Evolutionary conservation across 2,329 filamentous ascomycete genomes (phyloP).

Genomic region (Chalaropsis thielavioides): DNA sequence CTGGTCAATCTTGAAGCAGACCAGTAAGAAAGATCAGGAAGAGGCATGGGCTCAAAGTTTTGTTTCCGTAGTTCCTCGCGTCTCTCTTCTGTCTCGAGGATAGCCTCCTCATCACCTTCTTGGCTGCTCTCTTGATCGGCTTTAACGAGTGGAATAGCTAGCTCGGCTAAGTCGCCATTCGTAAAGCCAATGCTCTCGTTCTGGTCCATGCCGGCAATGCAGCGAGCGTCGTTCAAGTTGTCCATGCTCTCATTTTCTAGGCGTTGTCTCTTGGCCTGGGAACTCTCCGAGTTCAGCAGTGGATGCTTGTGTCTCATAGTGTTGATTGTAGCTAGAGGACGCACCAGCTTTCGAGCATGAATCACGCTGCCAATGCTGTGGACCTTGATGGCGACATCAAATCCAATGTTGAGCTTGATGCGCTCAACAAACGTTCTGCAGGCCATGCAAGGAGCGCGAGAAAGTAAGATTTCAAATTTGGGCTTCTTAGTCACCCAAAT

Average conservation of each 20-base stretch:
- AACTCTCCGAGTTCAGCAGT: neutral
- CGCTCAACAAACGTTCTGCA: slow-evolving; percentile 14
- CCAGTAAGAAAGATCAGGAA: neutral
- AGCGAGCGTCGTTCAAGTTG: neutral
- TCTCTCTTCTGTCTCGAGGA: slow-evolving; percentile 1
- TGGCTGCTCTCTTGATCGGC: neutral
- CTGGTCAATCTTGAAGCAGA: neutral
- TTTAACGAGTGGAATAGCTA: neutral
- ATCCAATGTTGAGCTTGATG: neutral
- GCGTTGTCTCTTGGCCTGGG: neutral
- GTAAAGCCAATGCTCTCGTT: neutral
- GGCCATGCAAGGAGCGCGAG: slow-evolving; percentile 6
- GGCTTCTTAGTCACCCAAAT: slow-evolving; percentile 1
- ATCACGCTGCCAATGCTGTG: slow-evolving; percentile 1
- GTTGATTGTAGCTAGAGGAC: neutral
- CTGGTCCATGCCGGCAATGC: neutral
- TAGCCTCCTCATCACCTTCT: neutral
- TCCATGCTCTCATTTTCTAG: neutral
- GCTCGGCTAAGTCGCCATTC: neutral
- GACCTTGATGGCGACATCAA: slow-evolving; percentile 7
- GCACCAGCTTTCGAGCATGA: neutral
- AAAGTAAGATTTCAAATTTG: slow-evolving; percentile 16
- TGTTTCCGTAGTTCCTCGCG: neutral
- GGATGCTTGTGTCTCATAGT: neutral
- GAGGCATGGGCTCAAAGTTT: neutral